phyloP scores from a whole-genome alignment of 139 green algal genomes.

The Astrephomene gubernaculifera region DNA sequence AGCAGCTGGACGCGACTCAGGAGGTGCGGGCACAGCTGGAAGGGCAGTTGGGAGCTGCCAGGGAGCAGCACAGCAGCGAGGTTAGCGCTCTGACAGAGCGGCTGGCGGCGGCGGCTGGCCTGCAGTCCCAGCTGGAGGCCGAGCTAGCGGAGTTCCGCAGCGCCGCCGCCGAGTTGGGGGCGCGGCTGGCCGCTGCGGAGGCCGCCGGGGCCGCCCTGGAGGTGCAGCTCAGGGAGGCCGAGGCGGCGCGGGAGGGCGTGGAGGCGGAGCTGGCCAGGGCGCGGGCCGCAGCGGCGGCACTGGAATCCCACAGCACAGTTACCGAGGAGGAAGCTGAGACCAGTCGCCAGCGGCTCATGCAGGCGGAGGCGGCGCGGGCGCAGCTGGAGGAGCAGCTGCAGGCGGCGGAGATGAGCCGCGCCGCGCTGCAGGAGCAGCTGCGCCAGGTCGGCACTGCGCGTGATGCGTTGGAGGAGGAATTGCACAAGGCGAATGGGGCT shows the following conservation, averaged over 20 bases:
- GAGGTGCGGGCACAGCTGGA: neutral
- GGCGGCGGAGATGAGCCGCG: neutral
- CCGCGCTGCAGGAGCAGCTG: neutral
- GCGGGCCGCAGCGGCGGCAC: neutral
- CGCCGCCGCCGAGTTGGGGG: neutral
- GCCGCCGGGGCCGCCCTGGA: neutral
- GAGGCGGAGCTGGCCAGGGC: neutral
- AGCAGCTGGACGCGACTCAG: neutral
- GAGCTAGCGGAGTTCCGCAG: neutral
- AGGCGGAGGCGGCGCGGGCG: neutral
- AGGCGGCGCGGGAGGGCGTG: neutral
- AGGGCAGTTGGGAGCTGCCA: neutral
- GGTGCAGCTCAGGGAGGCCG: neutral
- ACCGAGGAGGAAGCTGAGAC: neutral
- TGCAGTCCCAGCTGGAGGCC: neutral
- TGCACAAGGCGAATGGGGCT: neutral
- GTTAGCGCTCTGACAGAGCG: too few species aligned
- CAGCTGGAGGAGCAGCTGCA: neutral
- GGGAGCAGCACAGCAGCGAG: neutral
- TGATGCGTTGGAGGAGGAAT: neutral
- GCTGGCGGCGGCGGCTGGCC: too few species aligned
- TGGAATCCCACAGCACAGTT: neutral
- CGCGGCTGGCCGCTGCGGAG: neutral
- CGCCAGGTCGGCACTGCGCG: neutral
- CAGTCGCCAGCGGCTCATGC: neutral